Evolutionary conservation across 148 eudicot genomes (phyloP), one percentile per base, ranked within the genome.

Genomic region (Drosera capensis): DNA sequence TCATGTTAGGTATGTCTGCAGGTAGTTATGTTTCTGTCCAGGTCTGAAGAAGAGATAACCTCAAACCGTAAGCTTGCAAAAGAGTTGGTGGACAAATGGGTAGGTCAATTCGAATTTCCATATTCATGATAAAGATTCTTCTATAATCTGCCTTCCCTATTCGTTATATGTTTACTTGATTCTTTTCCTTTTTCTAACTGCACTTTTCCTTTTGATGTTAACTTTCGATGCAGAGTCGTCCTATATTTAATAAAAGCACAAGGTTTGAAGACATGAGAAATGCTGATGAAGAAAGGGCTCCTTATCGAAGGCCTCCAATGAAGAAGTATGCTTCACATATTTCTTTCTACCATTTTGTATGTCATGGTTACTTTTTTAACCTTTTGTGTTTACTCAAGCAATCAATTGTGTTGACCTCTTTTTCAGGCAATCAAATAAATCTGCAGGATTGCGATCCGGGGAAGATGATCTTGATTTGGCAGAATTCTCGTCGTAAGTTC

Each of bases 51-150:
- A 67, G 99, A 90, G 73, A 90, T 86, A 17, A 77, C 95, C 22
- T 26, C 95, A 48, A 90, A 90, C 57, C 67, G 87, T 54, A 90
- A 76, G 57, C 76, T 90, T 59, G 99, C 99, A 13, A 84, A 84
- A 63, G 99, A 90, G 49, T 56, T 90, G 64, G 95, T 90, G 52
- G 99, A 90, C 60, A 85, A 81, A 76, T 90, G 99, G 99, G 99
- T 90, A 78, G 54, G 11, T 34, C 2, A 15, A 34, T 34, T 9
- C 38, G 9, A 2, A 34, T 11, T 2, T n/a, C n/a, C n/a, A n/a
- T n/a, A n/a, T n/a, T n/a, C n/a, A n/a, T n/a, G n/a, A n/a, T n/a
- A n/a, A n/a, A n/a, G 5, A 0, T 5, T 9, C 9, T 34, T 34
- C 19, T 40, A 40, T 14, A 18, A 40, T 6, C 14, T 37, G 11